Evolutionary conservation across 1,139 yeast genomes (phyloP).

Genomic region (Pichia sp.): DNA sequence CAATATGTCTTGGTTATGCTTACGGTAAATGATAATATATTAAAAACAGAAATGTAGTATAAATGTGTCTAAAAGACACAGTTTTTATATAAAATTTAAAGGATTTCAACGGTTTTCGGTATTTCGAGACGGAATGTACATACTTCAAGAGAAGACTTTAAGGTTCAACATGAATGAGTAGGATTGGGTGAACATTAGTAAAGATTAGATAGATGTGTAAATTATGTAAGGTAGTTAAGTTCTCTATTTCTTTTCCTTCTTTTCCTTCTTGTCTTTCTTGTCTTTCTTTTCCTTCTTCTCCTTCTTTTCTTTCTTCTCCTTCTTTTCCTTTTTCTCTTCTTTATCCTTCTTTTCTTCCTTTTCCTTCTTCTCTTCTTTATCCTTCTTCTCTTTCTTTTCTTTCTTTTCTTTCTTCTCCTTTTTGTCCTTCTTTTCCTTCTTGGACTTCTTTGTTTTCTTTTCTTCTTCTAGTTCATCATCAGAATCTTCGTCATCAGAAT

Average conservation of each 20-base stretch:
- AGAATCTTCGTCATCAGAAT: conserved; percentile 35
- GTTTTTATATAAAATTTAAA: neutral
- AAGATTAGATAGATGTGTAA: neutral
- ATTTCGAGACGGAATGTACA: no score
- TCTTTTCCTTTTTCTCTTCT: conserved; percentile 42
- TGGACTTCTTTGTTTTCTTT: conserved; percentile 36
- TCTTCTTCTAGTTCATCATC: conserved; percentile 35
- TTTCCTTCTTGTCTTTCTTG: conserved; percentile 33
- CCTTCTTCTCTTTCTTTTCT: conserved; percentile 29
- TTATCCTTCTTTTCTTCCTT: conserved; percentile 36
- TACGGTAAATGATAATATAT: conserved; percentile 5
- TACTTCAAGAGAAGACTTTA: no score
- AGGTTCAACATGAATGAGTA: neutral
- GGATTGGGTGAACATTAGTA: neutral
- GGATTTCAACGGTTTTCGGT: no score
- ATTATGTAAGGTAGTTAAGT: conserved; percentile 27
- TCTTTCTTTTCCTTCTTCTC: conserved; percentile 33
- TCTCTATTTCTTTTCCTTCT: conserved; percentile 40
- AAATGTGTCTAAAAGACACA: conserved; percentile 4
- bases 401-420: conserved; percentile 32
- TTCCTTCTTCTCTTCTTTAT: conserved; percentile 35
- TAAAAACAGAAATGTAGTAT: conserved; percentile 11
- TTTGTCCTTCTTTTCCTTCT: conserved; percentile 37
- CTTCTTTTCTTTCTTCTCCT: conserved; percentile 39
- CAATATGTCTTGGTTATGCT: neutral